These are phyloP conservation scores for Dictyostelium purpureum DNA, from an alignment of 78 protist genomes.

Conservation along the genomic window DNA sequence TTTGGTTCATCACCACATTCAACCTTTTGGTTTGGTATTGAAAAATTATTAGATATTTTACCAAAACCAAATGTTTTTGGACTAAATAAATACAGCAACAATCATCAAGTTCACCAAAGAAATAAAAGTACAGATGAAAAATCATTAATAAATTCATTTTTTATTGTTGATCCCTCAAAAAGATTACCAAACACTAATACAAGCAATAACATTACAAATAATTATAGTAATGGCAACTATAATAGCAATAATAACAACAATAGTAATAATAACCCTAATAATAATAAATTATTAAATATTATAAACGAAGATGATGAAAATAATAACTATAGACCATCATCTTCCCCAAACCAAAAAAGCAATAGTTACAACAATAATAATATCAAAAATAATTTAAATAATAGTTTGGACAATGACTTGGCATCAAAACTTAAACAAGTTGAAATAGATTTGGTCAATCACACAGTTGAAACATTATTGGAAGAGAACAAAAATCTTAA, in stretches of 20 bases:
- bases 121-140: not conserved
- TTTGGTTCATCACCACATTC: constrained; percentile 18
- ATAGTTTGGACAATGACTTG: constrained; percentile 14
- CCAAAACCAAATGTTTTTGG: constrained; percentile 65
- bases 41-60: constrained; percentile 58
- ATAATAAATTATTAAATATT: not conserved
- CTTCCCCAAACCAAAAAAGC: not conserved
- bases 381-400: not conserved
- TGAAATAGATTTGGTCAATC: not conserved
- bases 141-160: constrained; percentile 36
- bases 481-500: not conserved
- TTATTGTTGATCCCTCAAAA: constrained; percentile 10
- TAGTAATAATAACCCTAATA: not conserved
- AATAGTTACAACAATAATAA: not conserved
- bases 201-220: not conserved
- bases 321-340: not conserved
- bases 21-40: constrained; percentile 55
- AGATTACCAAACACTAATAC: not conserved
- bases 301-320: constrained; percentile 2
- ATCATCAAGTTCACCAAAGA: not conserved
- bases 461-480: not conserved
- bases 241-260: not conserved
- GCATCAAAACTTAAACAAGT: constrained; percentile 1
- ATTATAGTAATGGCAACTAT: not conserved
- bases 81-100: not conserved